A percentile compares a stretch with the other conserved stretches of the same genome.
Evolutionary conservation across 1,139 yeast species (phyloP).

Genomic region (Suhomyces bolitotheri): DNA sequence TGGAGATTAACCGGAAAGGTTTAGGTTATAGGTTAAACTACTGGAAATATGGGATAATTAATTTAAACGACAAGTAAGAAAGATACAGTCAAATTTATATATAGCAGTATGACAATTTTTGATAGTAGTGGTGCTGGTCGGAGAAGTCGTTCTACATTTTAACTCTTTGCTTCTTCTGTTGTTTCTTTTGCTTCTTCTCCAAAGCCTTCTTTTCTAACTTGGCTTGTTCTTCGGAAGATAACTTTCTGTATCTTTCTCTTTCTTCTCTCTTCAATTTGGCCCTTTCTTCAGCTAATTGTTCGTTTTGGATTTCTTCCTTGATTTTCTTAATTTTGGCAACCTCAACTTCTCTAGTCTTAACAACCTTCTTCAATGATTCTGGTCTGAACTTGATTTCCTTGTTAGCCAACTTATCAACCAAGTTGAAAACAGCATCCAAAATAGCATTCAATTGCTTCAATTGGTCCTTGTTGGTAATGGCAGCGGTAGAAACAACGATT

Average conservation of each 20-base stretch:
- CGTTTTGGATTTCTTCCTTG: constrained; percentile 63
- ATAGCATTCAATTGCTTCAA: constrained; percentile 49
- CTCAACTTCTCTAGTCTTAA: constrained; percentile 73
- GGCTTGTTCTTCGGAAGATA: constrained; percentile 72
- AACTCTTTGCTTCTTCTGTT: constrained; percentile 43
- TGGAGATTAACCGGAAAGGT: constrained; percentile 61
- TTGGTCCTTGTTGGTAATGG: constrained; percentile 49
- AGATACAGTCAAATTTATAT: not conserved
- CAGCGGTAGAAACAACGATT: constrained; percentile 50
- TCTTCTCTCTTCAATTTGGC: constrained; percentile 68
- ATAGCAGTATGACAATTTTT: too few species aligned
- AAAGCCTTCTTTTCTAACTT: constrained; percentile 68
- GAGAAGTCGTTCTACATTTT: constrained; percentile 38
- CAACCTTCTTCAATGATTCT: constrained; percentile 75
- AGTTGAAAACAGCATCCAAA: constrained; percentile 51
- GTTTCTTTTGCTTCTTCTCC: constrained; percentile 45
- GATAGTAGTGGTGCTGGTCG: too few species aligned
- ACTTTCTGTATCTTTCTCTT: constrained; percentile 52
- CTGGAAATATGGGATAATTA: not conserved
- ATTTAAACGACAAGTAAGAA: too few species aligned
- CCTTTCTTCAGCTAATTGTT: constrained; percentile 66
- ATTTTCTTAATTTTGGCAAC: constrained; percentile 56
- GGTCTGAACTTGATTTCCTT: constrained; percentile 52
- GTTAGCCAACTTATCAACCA: constrained; percentile 54
- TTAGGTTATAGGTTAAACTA: constrained; percentile 13